A percentile compares a stretch with the other conserved stretches of the same genome.
Conservation (phyloP, 2,329 filamentous ascomycete species). For the Colletotrichum sp. region DNA sequence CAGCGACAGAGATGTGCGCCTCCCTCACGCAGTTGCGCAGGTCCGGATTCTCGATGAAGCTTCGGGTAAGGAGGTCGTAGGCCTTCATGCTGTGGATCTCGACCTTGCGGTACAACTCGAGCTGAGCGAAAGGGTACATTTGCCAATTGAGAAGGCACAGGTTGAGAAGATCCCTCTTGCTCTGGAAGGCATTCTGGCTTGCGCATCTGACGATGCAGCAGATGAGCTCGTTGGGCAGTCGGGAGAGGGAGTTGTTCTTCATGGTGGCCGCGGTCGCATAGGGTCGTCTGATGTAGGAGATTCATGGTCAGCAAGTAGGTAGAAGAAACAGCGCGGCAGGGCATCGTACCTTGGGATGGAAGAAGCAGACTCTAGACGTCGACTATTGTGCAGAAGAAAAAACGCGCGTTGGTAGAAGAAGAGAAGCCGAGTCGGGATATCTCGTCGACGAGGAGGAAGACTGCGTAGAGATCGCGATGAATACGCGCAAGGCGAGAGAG, state of each 20-base stretch:
- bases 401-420: background rate
- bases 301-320: background rate
- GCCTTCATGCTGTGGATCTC: background rate
- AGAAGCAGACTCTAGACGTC: background rate
- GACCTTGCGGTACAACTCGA: background rate
- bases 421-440: background rate
- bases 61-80: background rate
- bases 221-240: slow-evolving; percentile 4
- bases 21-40: background rate
- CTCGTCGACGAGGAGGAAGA: background rate
- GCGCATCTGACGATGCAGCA: background rate
- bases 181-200: background rate
- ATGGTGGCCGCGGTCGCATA: background rate
- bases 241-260: background rate
- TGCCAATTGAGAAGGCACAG: background rate
- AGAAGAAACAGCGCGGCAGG: background rate
- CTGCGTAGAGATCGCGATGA: background rate
- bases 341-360: background rate
- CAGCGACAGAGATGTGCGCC: background rate
- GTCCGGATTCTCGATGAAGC: background rate
- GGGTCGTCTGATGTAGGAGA: background rate
- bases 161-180: background rate
- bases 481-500: background rate
- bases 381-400: background rate
- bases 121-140: background rate